These are phyloP conservation scores for Cladophialophora bantiana DNA, from an alignment of 2,329 filamentous ascomycete genomes.

Conservation along the genomic window DNA sequence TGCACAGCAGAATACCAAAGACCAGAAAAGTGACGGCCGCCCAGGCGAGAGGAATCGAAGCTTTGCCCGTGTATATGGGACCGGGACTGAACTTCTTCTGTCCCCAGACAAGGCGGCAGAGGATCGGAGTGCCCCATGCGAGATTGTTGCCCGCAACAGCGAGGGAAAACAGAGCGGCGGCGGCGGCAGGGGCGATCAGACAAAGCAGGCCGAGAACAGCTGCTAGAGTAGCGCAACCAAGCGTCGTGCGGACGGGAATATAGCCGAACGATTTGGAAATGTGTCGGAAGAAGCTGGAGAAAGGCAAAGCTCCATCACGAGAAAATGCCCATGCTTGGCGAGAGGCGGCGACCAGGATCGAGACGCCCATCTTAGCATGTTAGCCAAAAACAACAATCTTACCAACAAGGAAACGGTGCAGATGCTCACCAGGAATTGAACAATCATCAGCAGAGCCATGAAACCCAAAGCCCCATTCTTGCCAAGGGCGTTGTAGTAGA, in stretches of 20 bases:
- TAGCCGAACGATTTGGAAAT: slow-evolving; percentile 63
- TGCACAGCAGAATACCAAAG: slow-evolving; percentile 64
- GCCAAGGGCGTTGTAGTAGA: slow-evolving; percentile 38
- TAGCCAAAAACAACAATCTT: neutral
- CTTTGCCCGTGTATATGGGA: slow-evolving; percentile 64
- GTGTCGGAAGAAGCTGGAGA: slow-evolving; percentile 63
- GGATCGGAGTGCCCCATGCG: slow-evolving; percentile 66
- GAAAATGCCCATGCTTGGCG: slow-evolving; percentile 70
- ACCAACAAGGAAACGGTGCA: neutral
- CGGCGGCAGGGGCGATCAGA: slow-evolving; percentile 64
- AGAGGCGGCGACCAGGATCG: slow-evolving; percentile 62
- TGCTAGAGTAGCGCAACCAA: slow-evolving; percentile 60
- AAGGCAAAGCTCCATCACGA: slow-evolving; percentile 67
- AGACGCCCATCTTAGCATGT: slow-evolving; percentile 31
- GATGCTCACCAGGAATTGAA: slow-evolving; percentile 68
- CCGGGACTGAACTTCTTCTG: slow-evolving; percentile 64
- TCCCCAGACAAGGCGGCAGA: slow-evolving; percentile 66
- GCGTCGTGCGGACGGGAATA: slow-evolving; percentile 65
- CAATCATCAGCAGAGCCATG: slow-evolving; percentile 65
- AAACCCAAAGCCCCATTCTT: slow-evolving; percentile 62
- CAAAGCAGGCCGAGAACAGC: slow-evolving; percentile 64
- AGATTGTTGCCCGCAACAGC: slow-evolving; percentile 67
- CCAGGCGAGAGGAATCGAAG: slow-evolving; percentile 62
- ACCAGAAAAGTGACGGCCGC: slow-evolving; percentile 61
- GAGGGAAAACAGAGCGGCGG: slow-evolving; percentile 66